A percentile compares a stretch with the other conserved stretches of the same genome.
These are phyloP conservation scores for Abrus pulchellus DNA, from an alignment of 306 rosid genomes.

Conservation along the genomic window DNA sequence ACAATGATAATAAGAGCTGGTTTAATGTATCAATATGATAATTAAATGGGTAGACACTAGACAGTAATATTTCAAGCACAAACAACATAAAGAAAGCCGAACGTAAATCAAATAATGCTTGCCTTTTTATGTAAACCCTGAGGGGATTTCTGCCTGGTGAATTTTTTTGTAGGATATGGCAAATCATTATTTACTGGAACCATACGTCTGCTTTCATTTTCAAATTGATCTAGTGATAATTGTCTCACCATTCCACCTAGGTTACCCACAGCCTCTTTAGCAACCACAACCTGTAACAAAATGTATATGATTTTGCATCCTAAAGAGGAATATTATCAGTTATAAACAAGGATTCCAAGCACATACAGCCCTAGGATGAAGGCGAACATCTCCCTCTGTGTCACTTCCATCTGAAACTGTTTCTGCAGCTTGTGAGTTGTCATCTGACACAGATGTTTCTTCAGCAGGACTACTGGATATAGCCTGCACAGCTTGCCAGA, in stretches of 20 bases:
- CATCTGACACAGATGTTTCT: conserved; percentile 86
- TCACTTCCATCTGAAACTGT: conserved; percentile 95
- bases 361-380: conserved; percentile 98
- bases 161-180: conserved; percentile 79
- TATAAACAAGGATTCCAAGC: conserved; percentile 43
- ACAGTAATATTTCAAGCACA: conserved; percentile 21
- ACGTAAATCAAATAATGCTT: conserved; percentile 46
- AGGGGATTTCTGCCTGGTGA: conserved; percentile 94
- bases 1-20: conserved; percentile 37
- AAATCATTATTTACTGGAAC: conserved; percentile 83
- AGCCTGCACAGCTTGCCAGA: conserved; percentile 90
- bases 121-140: conserved; percentile 98
- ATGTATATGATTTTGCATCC: conserved; percentile 50
- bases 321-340: conserved; percentile 33
- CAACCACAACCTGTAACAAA: conserved; percentile 92
- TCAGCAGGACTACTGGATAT: conserved; percentile 70
- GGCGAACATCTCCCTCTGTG: conserved; percentile 94
- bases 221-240: conserved; percentile 96
- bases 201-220: conserved; percentile 99
- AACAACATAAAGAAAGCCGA: conserved; percentile 16
- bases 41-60: conserved; percentile 14
- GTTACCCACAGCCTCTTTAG: conserved; percentile 96
- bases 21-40: conserved; percentile 34
- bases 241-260: conserved; percentile 99
- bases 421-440: conserved; percentile 84